These are phyloP conservation scores for Boletus edulis DNA, from an alignment of 768 basidiomycete genomes.

Conservation along the genomic window DNA sequence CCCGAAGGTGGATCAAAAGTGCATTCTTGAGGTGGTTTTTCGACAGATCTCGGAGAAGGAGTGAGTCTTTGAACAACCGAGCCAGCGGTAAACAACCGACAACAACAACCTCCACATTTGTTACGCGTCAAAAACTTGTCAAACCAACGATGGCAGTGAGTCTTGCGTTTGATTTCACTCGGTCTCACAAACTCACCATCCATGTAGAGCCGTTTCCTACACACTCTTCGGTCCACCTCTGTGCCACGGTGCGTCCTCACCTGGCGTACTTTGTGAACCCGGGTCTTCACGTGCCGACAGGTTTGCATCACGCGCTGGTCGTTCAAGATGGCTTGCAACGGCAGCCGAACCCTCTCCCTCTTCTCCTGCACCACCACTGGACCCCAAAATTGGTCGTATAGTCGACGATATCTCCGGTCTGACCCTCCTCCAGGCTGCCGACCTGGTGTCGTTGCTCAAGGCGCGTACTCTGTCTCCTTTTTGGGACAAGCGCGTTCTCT, in stretches of 20 bases:
- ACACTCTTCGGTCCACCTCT: slow-evolving; percentile 18
- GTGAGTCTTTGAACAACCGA: too few species aligned
- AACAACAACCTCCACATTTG: slow-evolving; percentile 25
- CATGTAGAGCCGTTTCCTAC: slow-evolving; percentile 21
- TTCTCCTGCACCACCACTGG: slow-evolving; percentile 39
- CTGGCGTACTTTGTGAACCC: background rate
- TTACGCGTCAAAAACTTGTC: slow-evolving; percentile 4
- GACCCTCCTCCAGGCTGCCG: slow-evolving; percentile 91
- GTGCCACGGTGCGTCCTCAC: slow-evolving; percentile 10
- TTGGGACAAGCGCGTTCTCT: background rate
- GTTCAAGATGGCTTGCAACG: slow-evolving; percentile 57
- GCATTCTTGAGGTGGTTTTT: too few species aligned
- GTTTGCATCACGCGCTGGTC: slow-evolving; percentile 27
- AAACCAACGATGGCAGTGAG: slow-evolving; percentile 28
- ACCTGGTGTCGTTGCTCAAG: slow-evolving; percentile 90
- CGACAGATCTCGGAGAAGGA: too few species aligned
- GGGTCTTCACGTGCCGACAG: slow-evolving; percentile 6
- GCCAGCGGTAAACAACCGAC: slow-evolving; percentile 5
- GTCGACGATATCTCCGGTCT: slow-evolving; percentile 91
- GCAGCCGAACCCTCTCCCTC: slow-evolving; percentile 43
- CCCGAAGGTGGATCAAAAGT: too few species aligned
- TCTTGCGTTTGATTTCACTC: background rate
- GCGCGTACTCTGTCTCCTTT: slow-evolving; percentile 37
- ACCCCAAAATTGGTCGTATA: slow-evolving; percentile 74
- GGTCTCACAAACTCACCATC: background rate